Conservation (phyloP, 768 basidiomycete species). For the Leccinum disarticulatum region DNA sequence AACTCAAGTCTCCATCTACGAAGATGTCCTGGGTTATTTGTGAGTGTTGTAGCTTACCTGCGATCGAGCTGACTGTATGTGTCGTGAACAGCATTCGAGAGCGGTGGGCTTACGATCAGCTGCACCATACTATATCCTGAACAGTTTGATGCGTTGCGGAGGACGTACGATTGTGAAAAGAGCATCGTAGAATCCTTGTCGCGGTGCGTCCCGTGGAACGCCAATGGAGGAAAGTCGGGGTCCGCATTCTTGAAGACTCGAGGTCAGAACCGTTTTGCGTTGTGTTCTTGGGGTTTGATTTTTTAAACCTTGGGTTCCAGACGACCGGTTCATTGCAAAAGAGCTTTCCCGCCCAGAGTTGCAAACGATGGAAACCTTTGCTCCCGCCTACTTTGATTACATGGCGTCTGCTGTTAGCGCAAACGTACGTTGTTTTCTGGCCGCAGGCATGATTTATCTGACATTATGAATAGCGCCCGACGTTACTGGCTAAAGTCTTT, state of each 20-base stretch:
- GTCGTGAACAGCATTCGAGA: constrained; percentile 70
- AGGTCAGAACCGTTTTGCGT: constrained; percentile 47
- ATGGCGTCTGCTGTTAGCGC: constrained; percentile 92
- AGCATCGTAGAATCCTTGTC: constrained; percentile 93
- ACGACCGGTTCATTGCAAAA: constrained; percentile 98
- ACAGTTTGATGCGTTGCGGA: constrained; percentile 91
- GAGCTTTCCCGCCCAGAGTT: constrained; percentile 89
- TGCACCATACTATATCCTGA: constrained; percentile 95
- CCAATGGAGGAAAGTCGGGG: constrained; percentile 93
- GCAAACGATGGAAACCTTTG: constrained; percentile 95
- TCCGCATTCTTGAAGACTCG: constrained; percentile 95
- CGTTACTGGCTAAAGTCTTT: constrained; percentile 92
- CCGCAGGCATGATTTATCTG: constrained; percentile 1
- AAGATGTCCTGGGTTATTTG: constrained; percentile 82
- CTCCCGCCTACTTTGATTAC: constrained; percentile 96
- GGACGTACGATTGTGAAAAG: constrained; percentile 91
- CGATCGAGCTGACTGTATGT: constrained; percentile 8
- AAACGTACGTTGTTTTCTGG: constrained; percentile 51
- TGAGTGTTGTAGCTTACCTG: constrained; percentile 36
- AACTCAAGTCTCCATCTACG: constrained; percentile 71
- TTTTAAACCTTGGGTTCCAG: constrained; percentile 38
- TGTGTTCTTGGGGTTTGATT: background rate
- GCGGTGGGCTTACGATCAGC: constrained; percentile 85
- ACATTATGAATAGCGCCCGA: constrained; percentile 66
- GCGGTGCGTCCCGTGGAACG: constrained; percentile 94